Evolutionary conservation across 2,329 filamentous ascomycete genomes (phyloP).

Genomic region (Fusarium odoratissimum): DNA sequence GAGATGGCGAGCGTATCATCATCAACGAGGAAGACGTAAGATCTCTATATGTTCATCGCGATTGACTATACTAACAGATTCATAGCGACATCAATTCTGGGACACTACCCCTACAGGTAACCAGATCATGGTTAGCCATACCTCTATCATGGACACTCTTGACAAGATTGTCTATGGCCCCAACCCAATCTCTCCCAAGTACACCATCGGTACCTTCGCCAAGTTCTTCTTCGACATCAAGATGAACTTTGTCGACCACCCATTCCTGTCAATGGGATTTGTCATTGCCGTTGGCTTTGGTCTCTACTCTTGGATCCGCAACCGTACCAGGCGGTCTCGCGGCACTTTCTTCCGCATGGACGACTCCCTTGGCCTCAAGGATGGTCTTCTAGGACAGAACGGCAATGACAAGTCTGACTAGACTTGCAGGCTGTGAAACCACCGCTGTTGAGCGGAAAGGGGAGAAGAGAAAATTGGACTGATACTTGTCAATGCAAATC

Average conservation of each 20-base stretch:
- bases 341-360: constrained; percentile 73
- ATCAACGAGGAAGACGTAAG: constrained; percentile 98
- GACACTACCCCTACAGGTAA: constrained; percentile 90
- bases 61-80: constrained; percentile 48
- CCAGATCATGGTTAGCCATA: constrained; percentile 87
- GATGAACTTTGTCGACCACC: constrained; percentile 68
- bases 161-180: constrained; percentile 76
- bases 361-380: constrained; percentile 69
- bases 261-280: constrained; percentile 67
- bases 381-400: constrained; percentile 68
- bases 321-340: constrained; percentile 64
- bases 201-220: constrained; percentile 78
- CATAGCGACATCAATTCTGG: constrained; percentile 92
- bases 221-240: constrained; percentile 77
- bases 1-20: constrained; percentile 89
- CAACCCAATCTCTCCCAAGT: constrained; percentile 79
- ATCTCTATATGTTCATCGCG: constrained; percentile 29
- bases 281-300: constrained; percentile 67
- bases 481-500: neutral
- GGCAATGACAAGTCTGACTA: constrained; percentile 53
- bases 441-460: neutral
- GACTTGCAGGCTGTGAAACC: neutral
- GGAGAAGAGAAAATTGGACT: neutral
- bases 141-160: constrained; percentile 89
- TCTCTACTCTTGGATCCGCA: constrained; percentile 64